Evolutionary conservation across 305 asterid species (phyloP).

Genomic region (Petunia hybrid): DNA sequence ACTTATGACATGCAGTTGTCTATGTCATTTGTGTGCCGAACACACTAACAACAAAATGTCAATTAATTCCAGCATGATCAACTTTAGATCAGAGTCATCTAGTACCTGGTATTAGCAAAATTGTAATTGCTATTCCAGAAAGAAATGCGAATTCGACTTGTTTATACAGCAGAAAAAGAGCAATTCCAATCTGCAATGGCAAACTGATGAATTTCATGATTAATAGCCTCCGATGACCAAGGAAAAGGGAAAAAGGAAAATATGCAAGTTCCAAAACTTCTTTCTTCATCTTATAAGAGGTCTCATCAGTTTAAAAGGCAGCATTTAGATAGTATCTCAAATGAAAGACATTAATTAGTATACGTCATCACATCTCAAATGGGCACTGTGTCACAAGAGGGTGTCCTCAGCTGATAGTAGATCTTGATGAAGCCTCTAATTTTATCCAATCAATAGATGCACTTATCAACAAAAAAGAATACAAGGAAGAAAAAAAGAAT

Average conservation of each 20-base stretch:
- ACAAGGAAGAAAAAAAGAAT: slow-evolving; percentile 20
- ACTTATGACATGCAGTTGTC: slow-evolving; percentile 2
- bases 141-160: slow-evolving; percentile 96
- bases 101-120: slow-evolving; percentile 92
- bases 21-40: background rate
- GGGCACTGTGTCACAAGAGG: background rate
- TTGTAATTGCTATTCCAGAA: slow-evolving; percentile 84
- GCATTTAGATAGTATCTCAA: background rate
- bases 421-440: background rate
- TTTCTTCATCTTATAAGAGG: slow-evolving; percentile 6
- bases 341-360: slow-evolving; percentile 16
- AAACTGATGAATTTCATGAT: slow-evolving; percentile 60
- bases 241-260: slow-evolving; percentile 2
- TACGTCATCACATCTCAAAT: slow-evolving; percentile 16
- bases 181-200: slow-evolving; percentile 97
- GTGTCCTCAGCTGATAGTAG: background rate
- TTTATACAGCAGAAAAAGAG: slow-evolving; percentile 81
- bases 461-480: slow-evolving; percentile 25
- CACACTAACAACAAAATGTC: background rate
- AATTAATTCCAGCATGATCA: background rate
- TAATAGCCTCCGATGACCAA: slow-evolving; percentile 22
- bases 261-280: background rate
- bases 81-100: slow-evolving; percentile 12
- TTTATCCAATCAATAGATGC: background rate
- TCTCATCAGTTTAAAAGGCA: slow-evolving; percentile 1